Percentiles rank a stretch among this genome's conserved stretches.
These are phyloP conservation scores for Chalaropsis thielavioides DNA, from an alignment of 2,329 filamentous ascomycete species.

Conservation along the genomic window DNA sequence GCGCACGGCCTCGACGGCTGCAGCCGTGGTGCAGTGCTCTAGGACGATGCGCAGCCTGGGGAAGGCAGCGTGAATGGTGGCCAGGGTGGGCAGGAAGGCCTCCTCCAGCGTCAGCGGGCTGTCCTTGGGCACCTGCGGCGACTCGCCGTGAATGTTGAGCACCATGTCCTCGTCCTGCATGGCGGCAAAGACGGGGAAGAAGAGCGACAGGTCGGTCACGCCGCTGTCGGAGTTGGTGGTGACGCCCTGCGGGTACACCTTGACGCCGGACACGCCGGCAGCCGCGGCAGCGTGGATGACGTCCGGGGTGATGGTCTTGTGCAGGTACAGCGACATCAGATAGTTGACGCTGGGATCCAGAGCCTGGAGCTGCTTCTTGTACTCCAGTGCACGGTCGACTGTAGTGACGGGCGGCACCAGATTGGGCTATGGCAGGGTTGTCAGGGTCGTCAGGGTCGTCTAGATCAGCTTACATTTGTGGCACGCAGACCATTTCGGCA, in stretches of 20 bases:
- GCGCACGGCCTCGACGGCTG: constrained; percentile 63
- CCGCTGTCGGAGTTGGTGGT: constrained; percentile 56
- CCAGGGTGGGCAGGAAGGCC: constrained; percentile 65
- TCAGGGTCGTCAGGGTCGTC: neutral
- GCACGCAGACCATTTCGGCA: too few relatives aligned
- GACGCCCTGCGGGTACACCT: constrained; percentile 51
- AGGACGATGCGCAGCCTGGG: constrained; percentile 56
- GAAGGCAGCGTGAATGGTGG: constrained; percentile 57
- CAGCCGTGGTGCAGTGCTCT: constrained; percentile 79
- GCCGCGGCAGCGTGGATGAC: constrained; percentile 59
- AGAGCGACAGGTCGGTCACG: constrained; percentile 53
- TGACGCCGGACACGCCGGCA: constrained; percentile 57
- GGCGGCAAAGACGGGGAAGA: constrained; percentile 68
- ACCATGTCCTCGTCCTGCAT: constrained; percentile 45
- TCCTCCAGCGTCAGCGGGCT: constrained; percentile 29
- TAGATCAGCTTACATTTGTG: constrained; percentile 12
- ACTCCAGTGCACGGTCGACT: constrained; percentile 45
- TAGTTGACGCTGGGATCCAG: constrained; percentile 50
- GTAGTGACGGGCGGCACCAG: constrained; percentile 42
- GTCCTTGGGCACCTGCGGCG: constrained; percentile 37
- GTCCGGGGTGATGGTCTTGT: constrained; percentile 49
- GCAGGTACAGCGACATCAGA: constrained; percentile 59
- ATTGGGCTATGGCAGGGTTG: constrained; percentile 9
- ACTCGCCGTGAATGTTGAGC: constrained; percentile 89
- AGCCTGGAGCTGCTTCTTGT: constrained; percentile 45